phyloP scores from a whole-genome alignment of 352 stramenopile genomes.

The Pythium vanterpoolii region DNA sequence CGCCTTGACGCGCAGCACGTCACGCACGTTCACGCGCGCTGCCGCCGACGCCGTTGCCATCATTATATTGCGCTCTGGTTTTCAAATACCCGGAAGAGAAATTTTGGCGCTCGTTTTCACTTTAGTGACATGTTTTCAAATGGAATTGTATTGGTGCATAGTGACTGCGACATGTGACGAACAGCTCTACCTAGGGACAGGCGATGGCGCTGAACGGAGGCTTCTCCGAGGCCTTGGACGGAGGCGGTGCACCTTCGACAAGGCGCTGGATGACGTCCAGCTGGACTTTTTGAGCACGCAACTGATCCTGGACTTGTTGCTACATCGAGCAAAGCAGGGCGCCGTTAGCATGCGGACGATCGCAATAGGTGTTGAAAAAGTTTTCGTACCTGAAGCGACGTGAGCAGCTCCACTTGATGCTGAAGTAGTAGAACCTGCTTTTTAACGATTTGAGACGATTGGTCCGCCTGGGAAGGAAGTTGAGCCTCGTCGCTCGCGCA shows the following conservation, averaged over 20 bases:
- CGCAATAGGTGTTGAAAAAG: neutral
- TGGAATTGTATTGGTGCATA: conserved; percentile 4
- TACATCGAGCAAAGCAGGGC: conserved; percentile 13
- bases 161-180: conserved; percentile 15
- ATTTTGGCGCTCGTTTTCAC: neutral
- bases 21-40: conserved; percentile 19
- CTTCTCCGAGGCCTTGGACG: conserved; percentile 14
- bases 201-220: conserved; percentile 54
- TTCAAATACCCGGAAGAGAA: conserved; percentile 1
- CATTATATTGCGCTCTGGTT: conserved; percentile 1
- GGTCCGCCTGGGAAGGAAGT: neutral
- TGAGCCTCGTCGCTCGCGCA: conserved; percentile 1
- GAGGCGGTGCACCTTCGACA: conserved; percentile 25
- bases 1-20: conserved; percentile 26
- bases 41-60: neutral
- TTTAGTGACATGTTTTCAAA: conserved; percentile 9
- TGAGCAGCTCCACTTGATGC: conserved; percentile 55
- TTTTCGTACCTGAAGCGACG: conserved; percentile 40
- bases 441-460: conserved; percentile 3
- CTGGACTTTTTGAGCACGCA: conserved; percentile 53
- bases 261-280: conserved; percentile 51
- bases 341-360: neutral
- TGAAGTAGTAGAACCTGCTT: conserved; percentile 33
- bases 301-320: conserved; percentile 50
- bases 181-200: neutral